A percentile compares a stretch with the other conserved stretches of the same genome.
phyloP scores from a whole-genome alignment of 192 early-diverging fungal genomes.

The Podila epicladia region DNA sequence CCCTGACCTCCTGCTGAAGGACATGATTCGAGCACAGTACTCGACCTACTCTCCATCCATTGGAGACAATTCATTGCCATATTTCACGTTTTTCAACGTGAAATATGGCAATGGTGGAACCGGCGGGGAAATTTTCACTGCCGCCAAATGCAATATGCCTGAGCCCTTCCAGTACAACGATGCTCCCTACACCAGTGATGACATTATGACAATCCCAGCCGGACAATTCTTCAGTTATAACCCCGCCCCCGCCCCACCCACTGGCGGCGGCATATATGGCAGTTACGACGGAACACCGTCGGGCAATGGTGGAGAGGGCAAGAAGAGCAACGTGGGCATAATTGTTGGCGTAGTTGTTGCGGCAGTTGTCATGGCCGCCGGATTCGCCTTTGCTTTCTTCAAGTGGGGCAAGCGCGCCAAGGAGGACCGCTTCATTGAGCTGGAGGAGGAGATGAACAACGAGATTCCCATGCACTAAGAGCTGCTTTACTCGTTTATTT shows the following conservation, averaged over 20 bases:
- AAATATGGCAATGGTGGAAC: conserved; percentile 8
- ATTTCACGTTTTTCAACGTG: conserved; percentile 48
- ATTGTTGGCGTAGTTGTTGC: conserved; percentile 32
- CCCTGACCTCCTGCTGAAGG: conserved; percentile 56
- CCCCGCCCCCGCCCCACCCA: background rate
- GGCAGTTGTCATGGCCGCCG: conserved; percentile 21
- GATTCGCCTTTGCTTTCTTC: conserved; percentile 46
- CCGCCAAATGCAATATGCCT: no score
- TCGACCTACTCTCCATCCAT: conserved; percentile 9
- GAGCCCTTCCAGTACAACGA: background rate
- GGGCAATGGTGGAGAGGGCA: conserved; percentile 4
- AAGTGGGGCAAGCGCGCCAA: conserved; percentile 50
- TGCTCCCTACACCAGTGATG: conserved; percentile 1
- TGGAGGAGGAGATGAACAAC: conserved; percentile 53
- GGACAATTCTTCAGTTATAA: background rate
- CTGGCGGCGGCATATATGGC: background rate
- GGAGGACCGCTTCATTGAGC: conserved; percentile 47
- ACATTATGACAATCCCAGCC: conserved; percentile 7
- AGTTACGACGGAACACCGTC: background rate
- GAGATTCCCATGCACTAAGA: conserved; percentile 36
- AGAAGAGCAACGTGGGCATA: conserved; percentile 5
- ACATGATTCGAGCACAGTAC: conserved; percentile 55
- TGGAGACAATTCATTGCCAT: no score
- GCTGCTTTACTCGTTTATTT: background rate
- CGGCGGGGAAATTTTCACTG: background rate